A percentile compares a stretch with the other conserved stretches of the same genome.
Conservation (phyloP, 208 protist genomes). For the Trichomonas gallinae region DNA sequence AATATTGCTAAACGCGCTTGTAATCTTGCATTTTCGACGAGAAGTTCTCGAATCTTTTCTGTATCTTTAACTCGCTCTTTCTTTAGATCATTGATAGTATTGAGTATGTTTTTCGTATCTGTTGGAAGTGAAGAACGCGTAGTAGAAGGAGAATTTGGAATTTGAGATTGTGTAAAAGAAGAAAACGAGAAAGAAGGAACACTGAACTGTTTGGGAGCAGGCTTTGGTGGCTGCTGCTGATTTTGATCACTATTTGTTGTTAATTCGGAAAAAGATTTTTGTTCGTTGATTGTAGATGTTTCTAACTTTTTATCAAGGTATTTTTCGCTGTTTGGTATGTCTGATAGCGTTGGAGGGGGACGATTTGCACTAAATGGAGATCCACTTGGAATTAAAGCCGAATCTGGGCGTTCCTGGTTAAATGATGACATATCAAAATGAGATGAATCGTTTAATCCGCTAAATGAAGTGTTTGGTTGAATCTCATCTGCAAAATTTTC, state of each 20-base stretch:
- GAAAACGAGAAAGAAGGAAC: neutral
- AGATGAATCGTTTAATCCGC: neutral
- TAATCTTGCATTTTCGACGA: slow-evolving; percentile 2
- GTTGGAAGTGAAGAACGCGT: neutral
- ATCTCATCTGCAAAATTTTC: neutral
- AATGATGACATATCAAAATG: neutral
- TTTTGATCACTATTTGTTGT: neutral
- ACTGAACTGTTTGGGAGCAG: neutral
- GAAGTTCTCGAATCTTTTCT: neutral
- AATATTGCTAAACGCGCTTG: neutral
- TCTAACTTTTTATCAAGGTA: neutral
- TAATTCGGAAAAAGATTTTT: neutral
- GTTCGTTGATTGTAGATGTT: neutral
- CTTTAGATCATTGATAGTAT: neutral
- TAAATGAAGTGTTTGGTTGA: neutral
- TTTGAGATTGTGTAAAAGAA: neutral
- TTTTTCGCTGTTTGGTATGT: neutral
- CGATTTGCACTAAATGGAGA: neutral
- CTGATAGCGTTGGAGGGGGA: neutral
- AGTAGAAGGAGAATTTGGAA: neutral
- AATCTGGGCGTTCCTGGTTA: neutral
- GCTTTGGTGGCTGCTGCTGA: neutral
- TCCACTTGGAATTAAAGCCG: neutral
- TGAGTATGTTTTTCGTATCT: neutral
- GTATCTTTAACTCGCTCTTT: neutral